Evolutionary conservation across 306 rosid species (phyloP), one percentile per base, ranked within the genome.

Genomic region (Alnus glutinosa): DNA sequence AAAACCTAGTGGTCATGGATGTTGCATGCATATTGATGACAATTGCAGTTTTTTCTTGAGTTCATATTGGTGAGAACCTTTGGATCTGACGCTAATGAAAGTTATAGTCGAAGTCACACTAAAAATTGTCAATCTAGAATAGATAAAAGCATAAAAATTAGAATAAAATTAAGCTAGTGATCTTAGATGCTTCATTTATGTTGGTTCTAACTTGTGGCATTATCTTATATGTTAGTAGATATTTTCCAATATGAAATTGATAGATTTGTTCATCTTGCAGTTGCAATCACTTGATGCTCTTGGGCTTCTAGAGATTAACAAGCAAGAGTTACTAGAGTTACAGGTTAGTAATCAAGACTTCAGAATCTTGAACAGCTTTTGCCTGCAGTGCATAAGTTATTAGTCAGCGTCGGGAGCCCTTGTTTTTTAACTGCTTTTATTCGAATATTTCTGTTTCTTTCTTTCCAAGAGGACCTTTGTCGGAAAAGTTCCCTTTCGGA

Each of bases 241-340:
- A 30, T 12, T 23, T 54, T 52, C 76, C 44, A 51, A 71, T 49
- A 77, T 52, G 59, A 46, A 30, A 64, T 77, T 73, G 50, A 78
- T 76, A 46, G 47, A 76, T 74, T 55, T 62, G 81, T 16, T 73
- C 70, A 71, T 16, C 79, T 80, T 82, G 63, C 88, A 94, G 98
- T 75, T 94, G 86, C 94, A 90, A 85, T 91, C 98, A 59, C 87
- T 85, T 74, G 86, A 80, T 67, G 83, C 91, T 55, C 87, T 94
- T 67, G 92, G 93, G 71, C 83, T 76, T 50, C 75, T 92, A 85
- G 97, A 88, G 86, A 82, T 88, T 47, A 76, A 82, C 6, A 77
- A 79, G 91, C 88, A 85, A 78, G 92, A 89, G 69, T 74, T 91
- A 78, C 83, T 76, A 48, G 85, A 64, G 39, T 85, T 39, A 44